These are phyloP conservation scores for Phenoliferia sp. DNA, from an alignment of 1,284 basidiomycete species.

Conservation along the genomic window DNA sequence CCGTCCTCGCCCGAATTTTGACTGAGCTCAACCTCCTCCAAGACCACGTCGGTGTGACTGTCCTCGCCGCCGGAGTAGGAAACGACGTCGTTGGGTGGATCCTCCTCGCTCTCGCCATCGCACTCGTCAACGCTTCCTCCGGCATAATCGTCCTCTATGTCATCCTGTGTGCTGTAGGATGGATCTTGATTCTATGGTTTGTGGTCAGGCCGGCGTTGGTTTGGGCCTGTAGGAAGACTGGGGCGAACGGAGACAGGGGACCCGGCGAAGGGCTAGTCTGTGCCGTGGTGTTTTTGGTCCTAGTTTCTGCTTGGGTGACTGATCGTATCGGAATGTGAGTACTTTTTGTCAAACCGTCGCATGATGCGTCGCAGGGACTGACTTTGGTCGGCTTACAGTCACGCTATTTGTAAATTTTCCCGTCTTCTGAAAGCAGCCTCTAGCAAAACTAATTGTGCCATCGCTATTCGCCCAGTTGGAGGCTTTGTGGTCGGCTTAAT, in stretches of 20 bases:
- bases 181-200: slow-evolving; percentile 72
- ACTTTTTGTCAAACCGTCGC: slow-evolving; percentile 28
- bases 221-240: slow-evolving; percentile 63
- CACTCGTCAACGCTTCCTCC: slow-evolving; percentile 76
- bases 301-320: slow-evolving; percentile 77
- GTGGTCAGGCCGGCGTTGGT: slow-evolving; percentile 52
- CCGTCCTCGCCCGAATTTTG: slow-evolving; percentile 83
- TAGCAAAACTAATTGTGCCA: slow-evolving; percentile 39
- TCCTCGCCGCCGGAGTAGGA: slow-evolving; percentile 86
- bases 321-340: slow-evolving; percentile 68
- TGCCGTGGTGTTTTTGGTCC: slow-evolving; percentile 65
- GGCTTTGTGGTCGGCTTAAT: slow-evolving; percentile 79
- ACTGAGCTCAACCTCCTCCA: slow-evolving; percentile 69
- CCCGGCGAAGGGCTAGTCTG: slow-evolving; percentile 76
- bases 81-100: slow-evolving; percentile 72
- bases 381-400: slow-evolving; percentile 47
- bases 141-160: slow-evolving; percentile 69
- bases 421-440: not conserved
- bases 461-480: slow-evolving; percentile 40
- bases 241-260: slow-evolving; percentile 61
- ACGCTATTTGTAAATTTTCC: slow-evolving; percentile 58
- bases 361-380: slow-evolving; percentile 39
- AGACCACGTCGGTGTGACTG: slow-evolving; percentile 87
- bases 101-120: slow-evolving; percentile 72
- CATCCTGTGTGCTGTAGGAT: slow-evolving; percentile 73